Conservation (phyloP, 345 rosid species). For the Melastoma malabathricum region DNA sequence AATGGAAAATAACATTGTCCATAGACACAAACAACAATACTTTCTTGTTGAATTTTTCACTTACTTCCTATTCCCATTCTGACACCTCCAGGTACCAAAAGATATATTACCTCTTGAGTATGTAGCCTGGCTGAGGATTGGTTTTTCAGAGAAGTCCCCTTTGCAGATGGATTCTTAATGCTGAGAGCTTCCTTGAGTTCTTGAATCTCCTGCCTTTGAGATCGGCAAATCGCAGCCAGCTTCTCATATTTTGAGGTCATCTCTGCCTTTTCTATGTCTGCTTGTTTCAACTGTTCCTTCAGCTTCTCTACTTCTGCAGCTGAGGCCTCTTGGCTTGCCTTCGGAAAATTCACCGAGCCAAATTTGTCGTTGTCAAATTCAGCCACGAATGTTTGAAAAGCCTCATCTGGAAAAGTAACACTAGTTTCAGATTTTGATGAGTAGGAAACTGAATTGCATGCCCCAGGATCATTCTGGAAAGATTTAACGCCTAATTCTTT, state of each 20-base stretch:
- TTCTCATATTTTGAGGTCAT: conserved; percentile 71
- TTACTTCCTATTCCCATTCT: no score
- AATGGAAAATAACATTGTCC: no score
- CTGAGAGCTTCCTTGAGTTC: conserved; percentile 83
- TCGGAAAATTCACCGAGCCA: conserved; percentile 17
- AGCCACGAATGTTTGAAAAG: conserved; percentile 66
- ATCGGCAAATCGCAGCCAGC: conserved; percentile 89
- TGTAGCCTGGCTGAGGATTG: conserved; percentile 28
- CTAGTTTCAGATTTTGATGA: conserved; percentile 27
- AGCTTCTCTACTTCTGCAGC: conserved; percentile 64
- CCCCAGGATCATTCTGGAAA: conserved; percentile 25
- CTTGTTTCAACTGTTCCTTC: conserved; percentile 60
- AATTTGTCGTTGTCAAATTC: conserved; percentile 73
- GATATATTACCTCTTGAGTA: conserved; percentile 9
- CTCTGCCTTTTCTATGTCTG: conserved; percentile 64
- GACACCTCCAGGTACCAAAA: no score
- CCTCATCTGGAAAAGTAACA: conserved; percentile 33
- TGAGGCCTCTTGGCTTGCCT: conserved; percentile 39
- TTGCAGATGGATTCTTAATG: conserved; percentile 47
- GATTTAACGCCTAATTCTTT: conserved; percentile 40
- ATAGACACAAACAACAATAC: no score
- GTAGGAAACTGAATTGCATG: conserved; percentile 28
- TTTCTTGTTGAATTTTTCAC: no score
- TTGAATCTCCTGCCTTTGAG: conserved; percentile 90
- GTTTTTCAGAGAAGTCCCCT: conserved; percentile 27